Conservation (phyloP, 331 rosid species). For the Rhamnella rubrinervis region DNA sequence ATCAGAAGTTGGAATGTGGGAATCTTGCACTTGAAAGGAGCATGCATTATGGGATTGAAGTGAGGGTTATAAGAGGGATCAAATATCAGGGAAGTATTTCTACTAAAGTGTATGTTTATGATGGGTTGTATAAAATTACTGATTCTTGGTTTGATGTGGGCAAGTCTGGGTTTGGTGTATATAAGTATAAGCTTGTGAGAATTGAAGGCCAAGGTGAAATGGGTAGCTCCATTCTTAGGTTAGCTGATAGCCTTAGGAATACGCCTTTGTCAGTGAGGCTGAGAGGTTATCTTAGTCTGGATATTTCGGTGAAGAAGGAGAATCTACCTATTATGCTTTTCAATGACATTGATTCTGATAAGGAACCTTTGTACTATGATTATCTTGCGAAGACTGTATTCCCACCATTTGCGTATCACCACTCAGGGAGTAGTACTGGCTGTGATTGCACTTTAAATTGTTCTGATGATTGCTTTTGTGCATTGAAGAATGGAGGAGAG, state of each 20-base stretch:
- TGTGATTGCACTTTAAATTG: slow-evolving; percentile 65
- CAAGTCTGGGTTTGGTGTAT: slow-evolving; percentile 90
- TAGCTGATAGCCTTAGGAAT: slow-evolving; percentile 52
- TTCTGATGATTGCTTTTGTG: slow-evolving; percentile 65
- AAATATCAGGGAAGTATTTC: slow-evolving; percentile 47
- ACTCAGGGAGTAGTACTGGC: slow-evolving; percentile 52
- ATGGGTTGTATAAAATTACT: slow-evolving; percentile 70
- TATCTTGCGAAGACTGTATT: slow-evolving; percentile 62
- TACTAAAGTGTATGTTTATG: slow-evolving; percentile 78
- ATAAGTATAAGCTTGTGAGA: slow-evolving; percentile 72
- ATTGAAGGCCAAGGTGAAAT: slow-evolving; percentile 81
- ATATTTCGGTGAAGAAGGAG: slow-evolving; percentile 62
- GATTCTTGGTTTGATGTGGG: slow-evolving; percentile 94
- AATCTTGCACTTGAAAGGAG: slow-evolving; percentile 93
- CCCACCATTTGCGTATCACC: slow-evolving; percentile 69
- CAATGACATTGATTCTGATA: slow-evolving; percentile 70
- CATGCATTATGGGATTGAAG: slow-evolving; percentile 87
- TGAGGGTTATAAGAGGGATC: slow-evolving; percentile 81
- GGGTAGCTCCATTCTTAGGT: slow-evolving; percentile 69
- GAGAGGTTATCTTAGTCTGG: slow-evolving; percentile 55
- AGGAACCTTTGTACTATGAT: slow-evolving; percentile 64
- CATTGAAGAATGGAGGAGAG: slow-evolving; percentile 75
- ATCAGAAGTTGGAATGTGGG: slow-evolving; percentile 90
- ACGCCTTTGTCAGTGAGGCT: slow-evolving; percentile 55
- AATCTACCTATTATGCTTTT: slow-evolving; percentile 51